Conservation (phyloP, 805 yeast genomes). For the Kodamaea jinghongensis region DNA sequence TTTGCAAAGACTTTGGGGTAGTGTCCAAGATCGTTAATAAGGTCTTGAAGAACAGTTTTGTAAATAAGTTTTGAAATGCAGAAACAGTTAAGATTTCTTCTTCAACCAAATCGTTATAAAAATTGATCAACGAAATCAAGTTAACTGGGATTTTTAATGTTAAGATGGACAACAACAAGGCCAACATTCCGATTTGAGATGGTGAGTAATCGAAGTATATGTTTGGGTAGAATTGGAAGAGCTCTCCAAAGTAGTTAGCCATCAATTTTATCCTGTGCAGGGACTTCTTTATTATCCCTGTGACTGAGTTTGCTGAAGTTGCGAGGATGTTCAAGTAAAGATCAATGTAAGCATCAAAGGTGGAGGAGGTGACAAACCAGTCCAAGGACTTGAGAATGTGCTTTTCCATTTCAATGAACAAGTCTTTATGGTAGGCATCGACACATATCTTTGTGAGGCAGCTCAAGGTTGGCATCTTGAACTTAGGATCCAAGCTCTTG, state of each 20-base stretch:
- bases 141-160: slow-evolving; percentile 34
- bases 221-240: slow-evolving; percentile 60
- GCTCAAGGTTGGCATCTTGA: slow-evolving; percentile 54
- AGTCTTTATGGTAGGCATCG: slow-evolving; percentile 52
- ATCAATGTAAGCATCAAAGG: slow-evolving; percentile 64
- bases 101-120: slow-evolving; percentile 16
- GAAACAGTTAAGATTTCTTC: slow-evolving; percentile 19
- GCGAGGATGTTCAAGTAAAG: slow-evolving; percentile 43
- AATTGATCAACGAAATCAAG: slow-evolving; percentile 18
- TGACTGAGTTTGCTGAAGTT: slow-evolving; percentile 18
- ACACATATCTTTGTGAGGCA: slow-evolving; percentile 56
- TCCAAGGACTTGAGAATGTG: slow-evolving; percentile 59
- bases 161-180: slow-evolving; percentile 36
- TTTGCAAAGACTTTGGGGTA: slow-evolving; percentile 46
- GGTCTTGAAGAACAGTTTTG: slow-evolving; percentile 20
- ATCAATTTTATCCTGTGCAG: slow-evolving; percentile 21
- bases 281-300: slow-evolving; percentile 10
- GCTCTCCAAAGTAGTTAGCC: slow-evolving; percentile 63
- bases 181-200: slow-evolving; percentile 48
- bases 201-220: slow-evolving; percentile 57
- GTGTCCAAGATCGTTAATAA: slow-evolving; percentile 39
- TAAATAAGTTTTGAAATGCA: slow-evolving; percentile 16
- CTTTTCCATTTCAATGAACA: slow-evolving; percentile 67
- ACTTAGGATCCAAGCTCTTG: slow-evolving; percentile 51
- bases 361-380: slow-evolving; percentile 63